Percentiles rank a stretch among this genome's conserved stretches.
Evolutionary conservation across 768 basidiomycete genomes (phyloP).

Genomic region (Hericium erinaceus): DNA sequence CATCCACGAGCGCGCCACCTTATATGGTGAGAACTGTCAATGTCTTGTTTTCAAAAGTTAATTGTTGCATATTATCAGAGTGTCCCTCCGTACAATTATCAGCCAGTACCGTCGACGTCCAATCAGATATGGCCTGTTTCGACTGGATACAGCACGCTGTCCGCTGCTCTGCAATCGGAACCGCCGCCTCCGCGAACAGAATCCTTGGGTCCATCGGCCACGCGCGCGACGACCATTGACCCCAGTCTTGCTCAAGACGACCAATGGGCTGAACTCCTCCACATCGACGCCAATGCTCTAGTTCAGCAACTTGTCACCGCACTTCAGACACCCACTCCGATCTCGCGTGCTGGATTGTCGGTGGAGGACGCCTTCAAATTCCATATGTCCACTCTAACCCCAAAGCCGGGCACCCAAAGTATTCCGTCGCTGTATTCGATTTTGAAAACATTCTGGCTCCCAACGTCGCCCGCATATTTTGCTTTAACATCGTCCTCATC

Average conservation of each 20-base stretch:
- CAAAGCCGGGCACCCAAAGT: slow-evolving; percentile 32
- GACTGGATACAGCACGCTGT: slow-evolving; percentile 12
- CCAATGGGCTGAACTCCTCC: slow-evolving; percentile 48
- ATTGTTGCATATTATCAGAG: not conserved
- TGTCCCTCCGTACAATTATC: slow-evolving; percentile 3
- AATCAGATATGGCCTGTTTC: slow-evolving; percentile 6
- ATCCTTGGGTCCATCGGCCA: not conserved
- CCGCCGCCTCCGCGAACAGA: slow-evolving; percentile 1
- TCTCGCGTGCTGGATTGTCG: slow-evolving; percentile 48
- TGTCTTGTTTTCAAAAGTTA: not conserved
- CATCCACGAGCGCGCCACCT: slow-evolving; percentile 5
- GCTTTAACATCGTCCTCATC: slow-evolving; percentile 66
- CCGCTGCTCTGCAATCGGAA: slow-evolving; percentile 13
- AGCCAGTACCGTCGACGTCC: too few species aligned
- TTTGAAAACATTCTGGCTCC: slow-evolving; percentile 79
- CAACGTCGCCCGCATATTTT: slow-evolving; percentile 69
- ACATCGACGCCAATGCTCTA: slow-evolving; percentile 47
- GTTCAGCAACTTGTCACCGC: slow-evolving; percentile 47
- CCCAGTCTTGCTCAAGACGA: slow-evolving; percentile 43
- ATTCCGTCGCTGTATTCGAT: slow-evolving; percentile 70
- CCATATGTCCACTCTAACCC: slow-evolving; percentile 57
- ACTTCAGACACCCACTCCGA: slow-evolving; percentile 54
- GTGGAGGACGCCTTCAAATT: slow-evolving; percentile 76
- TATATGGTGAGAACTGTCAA: not conserved
- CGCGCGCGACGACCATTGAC: slow-evolving; percentile 4